Conservation (phyloP, 306 rosid species). For the Boehmeria nivea region DNA sequence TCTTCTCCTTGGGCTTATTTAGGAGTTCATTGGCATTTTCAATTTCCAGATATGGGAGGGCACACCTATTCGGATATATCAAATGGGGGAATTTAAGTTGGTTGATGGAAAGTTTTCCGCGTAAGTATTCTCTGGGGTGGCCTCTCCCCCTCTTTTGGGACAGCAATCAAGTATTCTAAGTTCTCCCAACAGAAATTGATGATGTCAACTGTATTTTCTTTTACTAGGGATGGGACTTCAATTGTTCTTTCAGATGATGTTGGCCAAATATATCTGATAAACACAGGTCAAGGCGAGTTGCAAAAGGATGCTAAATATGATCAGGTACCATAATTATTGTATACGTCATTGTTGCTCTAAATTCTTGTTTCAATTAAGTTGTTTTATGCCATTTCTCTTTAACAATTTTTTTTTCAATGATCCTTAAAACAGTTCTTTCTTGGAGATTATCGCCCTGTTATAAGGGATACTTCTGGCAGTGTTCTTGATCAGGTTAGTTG, state of each 20-base stretch:
- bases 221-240: slow-evolving; percentile 81
- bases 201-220: not conserved
- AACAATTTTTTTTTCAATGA: slow-evolving; percentile 17
- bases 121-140: no score
- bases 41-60: slow-evolving; percentile 88
- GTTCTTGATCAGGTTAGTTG: slow-evolving; percentile 72
- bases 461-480: slow-evolving; percentile 56
- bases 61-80: slow-evolving; percentile 57
- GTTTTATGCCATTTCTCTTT: slow-evolving; percentile 17
- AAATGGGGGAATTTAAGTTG: slow-evolving; percentile 62
- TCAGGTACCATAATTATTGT: slow-evolving; percentile 42
- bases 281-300: slow-evolving; percentile 87
- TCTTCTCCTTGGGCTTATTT: slow-evolving; percentile 10
- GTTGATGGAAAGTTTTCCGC: slow-evolving; percentile 93
- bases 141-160: no score
- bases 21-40: slow-evolving; percentile 22
- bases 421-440: slow-evolving; percentile 69
- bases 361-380: slow-evolving; percentile 6
- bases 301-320: slow-evolving; percentile 82
- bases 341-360: not conserved
- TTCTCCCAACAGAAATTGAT: slow-evolving; percentile 15
- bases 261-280: slow-evolving; percentile 81
- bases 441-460: slow-evolving; percentile 86
- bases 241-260: slow-evolving; percentile 87
- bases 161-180: slow-evolving; percentile 10